A percentile compares a stretch with the other conserved stretches of the same genome.
Conservation (phyloP, 805 yeast species). For the Millerozyma miso region DNA sequence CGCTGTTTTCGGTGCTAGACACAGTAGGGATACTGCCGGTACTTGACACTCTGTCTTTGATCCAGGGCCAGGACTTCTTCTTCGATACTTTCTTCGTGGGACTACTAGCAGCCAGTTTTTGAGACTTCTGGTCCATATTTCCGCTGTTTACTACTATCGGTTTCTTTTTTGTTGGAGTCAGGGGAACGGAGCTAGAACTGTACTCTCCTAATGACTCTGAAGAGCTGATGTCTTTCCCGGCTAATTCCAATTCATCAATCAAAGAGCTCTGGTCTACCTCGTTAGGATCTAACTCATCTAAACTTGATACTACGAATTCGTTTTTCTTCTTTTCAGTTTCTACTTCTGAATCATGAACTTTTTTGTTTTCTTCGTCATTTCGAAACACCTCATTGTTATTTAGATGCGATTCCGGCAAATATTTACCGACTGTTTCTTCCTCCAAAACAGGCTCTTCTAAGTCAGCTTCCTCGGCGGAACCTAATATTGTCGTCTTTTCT, state of each 20-base stretch:
- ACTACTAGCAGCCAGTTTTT: neutral
- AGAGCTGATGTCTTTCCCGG: neutral
- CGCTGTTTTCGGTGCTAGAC: constrained; percentile 21
- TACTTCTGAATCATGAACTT: neutral
- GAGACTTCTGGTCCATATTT: neutral
- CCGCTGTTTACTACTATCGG: neutral
- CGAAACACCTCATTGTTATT: neutral
- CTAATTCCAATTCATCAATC: neutral
- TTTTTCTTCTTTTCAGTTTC: neutral
- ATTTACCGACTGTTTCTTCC: neutral
- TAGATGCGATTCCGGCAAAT: neutral
- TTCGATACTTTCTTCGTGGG: constrained; percentile 17
- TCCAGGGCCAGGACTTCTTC: constrained; percentile 43
- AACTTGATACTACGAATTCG: neutral
- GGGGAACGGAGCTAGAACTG: neutral
- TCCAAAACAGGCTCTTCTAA: no score
- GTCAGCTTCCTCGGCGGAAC: neutral
- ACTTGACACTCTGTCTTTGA: constrained; percentile 29
- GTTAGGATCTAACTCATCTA: constrained; percentile 2
- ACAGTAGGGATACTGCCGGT: constrained; percentile 27
- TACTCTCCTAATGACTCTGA: neutral
- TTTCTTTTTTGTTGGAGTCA: neutral
- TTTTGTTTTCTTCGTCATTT: no score
- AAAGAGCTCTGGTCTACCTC: constrained; percentile 1
- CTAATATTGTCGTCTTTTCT: constrained; percentile 12